Conservation (phyloP, 441 rosid species). For the Omphalea diandra region DNA sequence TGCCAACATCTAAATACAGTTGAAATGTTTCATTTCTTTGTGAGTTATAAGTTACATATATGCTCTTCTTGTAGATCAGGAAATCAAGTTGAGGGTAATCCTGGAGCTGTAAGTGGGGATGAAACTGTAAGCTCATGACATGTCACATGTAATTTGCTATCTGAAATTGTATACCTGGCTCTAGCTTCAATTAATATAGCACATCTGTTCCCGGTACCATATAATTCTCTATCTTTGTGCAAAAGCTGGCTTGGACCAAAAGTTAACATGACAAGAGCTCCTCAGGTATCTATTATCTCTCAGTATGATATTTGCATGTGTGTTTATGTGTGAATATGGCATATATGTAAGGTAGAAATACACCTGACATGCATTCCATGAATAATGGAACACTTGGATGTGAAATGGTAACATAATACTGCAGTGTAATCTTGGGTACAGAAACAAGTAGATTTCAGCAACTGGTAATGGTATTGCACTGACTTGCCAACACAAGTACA, state of each 20-base stretch:
- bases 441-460: not conserved
- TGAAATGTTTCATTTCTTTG: slow-evolving; percentile 2
- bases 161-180: slow-evolving; percentile 13
- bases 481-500: not conserved
- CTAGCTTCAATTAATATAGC: slow-evolving; percentile 19
- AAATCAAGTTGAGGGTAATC: slow-evolving; percentile 80
- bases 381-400: not conserved
- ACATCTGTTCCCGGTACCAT: slow-evolving; percentile 64
- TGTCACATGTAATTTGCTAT: slow-evolving; percentile 14
- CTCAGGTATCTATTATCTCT: slow-evolving; percentile 56
- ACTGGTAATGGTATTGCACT: not conserved
- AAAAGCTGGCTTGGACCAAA: slow-evolving; percentile 94
- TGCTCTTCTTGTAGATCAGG: slow-evolving; percentile 66
- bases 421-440: not conserved
- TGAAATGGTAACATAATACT: not conserved
- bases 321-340: too few relatives aligned
- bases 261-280: slow-evolving; percentile 92
- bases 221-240: slow-evolving; percentile 95
- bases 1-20: too few relatives aligned
- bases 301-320: not conserved
- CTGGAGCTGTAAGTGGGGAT: slow-evolving; percentile 90
- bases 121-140: slow-evolving; percentile 65
- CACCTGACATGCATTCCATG: too few relatives aligned
- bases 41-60: not conserved
- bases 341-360: not conserved